Evolutionary conservation across 1,139 yeast genomes (phyloP), one percentile per base, ranked within the genome.

Genomic region (Arxiozyma bovina): DNA sequence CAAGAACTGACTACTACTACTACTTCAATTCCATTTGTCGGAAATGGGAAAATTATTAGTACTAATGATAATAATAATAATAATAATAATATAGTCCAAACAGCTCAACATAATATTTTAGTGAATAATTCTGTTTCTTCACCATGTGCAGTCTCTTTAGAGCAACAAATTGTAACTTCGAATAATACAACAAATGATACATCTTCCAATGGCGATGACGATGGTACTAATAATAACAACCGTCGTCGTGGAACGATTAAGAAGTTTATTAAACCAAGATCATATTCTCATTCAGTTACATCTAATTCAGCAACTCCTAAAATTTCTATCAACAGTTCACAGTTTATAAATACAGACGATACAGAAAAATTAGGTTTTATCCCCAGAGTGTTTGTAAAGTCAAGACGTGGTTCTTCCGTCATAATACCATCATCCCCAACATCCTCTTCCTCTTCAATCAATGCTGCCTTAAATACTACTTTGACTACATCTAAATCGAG

Each of bases 321-420:
- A 25, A 43, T 48, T 34, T 51, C 46, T 18, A 45, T 38, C 21
- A 50, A 52, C 17, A 49, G 43, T 45, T 52, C 43, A 20, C 30
- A 34, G 12, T 34, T 34, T 21, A 15, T 7, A 25, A 42, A 25
- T 18, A 45, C 15, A 21, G 42, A 23, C 11, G 53, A 54, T n/a
- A 67, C 61, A 38, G 72, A 69, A 52, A 63, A 66, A 50, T 43
- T 63, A 23, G 72, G 70, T 22, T 67, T 66, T 38, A 61, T 68
- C 38, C 73, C 71, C 49, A 69, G 66, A 54, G 67, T 69, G 18
- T 57, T 68, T 27, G 69, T 69, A 17, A 63, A 64, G 51, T 62
- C 69, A 22, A 65, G 72, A 55, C 67, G 72, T 54, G 62, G 66
- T 45, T 69, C 72, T 1, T 60, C 60, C 27, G 62, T 62, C 4